These are phyloP conservation scores for Solanum pinnatisectum DNA, from an alignment of 257 asterid genomes.

Conservation along the genomic window DNA sequence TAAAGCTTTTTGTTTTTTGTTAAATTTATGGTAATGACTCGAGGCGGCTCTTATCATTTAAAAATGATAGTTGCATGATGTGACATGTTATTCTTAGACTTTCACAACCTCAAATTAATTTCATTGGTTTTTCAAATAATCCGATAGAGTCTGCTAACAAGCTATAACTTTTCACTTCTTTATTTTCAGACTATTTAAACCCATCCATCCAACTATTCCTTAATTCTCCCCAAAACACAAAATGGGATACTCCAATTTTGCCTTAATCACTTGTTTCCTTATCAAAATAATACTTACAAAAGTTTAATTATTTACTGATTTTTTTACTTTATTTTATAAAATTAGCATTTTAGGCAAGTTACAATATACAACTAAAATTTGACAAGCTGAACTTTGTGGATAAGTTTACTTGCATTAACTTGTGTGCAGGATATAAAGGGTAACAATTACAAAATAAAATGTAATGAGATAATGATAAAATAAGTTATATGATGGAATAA, in stretches of 20 bases:
- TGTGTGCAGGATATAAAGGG: no score
- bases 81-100: no score
- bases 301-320: neutral
- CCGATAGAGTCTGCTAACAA: neutral
- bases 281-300: neutral
- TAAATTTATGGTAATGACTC: no score
- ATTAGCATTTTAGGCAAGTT: neutral
- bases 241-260: neutral
- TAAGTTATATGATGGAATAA: no score
- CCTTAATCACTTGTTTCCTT: neutral
- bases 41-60: neutral
- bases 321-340: neutral
- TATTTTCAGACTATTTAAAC: neutral
- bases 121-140: neutral
- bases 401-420: neutral
- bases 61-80: no score
- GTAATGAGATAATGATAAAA: no score
- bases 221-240: neutral
- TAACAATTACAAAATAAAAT: no score
- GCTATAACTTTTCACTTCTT: neutral
- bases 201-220: neutral
- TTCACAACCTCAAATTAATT: neutral
- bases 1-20: no score
- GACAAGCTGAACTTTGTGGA: neutral
- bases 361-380: neutral